Evolutionary conservation across 2,329 filamentous ascomycete genomes (phyloP), one percentile per base, ranked within the genome.

Genomic region (Fusarium duplospermum): DNA sequence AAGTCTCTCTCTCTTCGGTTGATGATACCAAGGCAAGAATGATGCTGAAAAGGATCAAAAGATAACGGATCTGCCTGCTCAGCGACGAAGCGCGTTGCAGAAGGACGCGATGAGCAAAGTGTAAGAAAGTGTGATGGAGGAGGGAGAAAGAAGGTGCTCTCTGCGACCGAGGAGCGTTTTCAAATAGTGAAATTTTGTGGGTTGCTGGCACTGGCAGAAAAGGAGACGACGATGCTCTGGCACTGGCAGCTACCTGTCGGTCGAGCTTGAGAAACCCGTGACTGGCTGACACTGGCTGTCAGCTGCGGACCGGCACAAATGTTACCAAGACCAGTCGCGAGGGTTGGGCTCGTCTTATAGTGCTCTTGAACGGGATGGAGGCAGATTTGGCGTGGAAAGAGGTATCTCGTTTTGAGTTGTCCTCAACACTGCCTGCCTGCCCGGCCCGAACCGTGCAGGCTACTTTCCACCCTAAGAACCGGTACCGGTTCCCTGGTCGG

Each of bases 11-110:
- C 27, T 65, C 59, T 56, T 42, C 14, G 52, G 27, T n/a, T 45
- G 45, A 67, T 54, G 62, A 47, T 62, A 62, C 52, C 45, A 56
- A 70, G 72, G 72, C 72, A 74, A 73, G 72, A 74, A 75, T 71
- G 69, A 80, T 77, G 74, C 50, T 73, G 65, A 50, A 27, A 38
- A 36, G 35, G 60, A 33, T 45, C 72, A 67, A 72, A 70, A 74
- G 59, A 71, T 66, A 52, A 27, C 60, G 47, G 38, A 29, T 62
- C 27, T 31, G 27, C 42, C 62, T 42, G 42, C 54, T 74, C 31
- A 50, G 33, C 42, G 29, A 62, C 67, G 64, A 66, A 70, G 61
- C 31, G 66, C 60, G 47, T 38, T 29, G 54, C 36, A 38, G 60
- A 69, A 24, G 31, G 6, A 62, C 65, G 57, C 10, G 59, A 20